phyloP scores from a whole-genome alignment of 768 basidiomycete genomes.

The Phanerodontia chrysosporium region DNA sequence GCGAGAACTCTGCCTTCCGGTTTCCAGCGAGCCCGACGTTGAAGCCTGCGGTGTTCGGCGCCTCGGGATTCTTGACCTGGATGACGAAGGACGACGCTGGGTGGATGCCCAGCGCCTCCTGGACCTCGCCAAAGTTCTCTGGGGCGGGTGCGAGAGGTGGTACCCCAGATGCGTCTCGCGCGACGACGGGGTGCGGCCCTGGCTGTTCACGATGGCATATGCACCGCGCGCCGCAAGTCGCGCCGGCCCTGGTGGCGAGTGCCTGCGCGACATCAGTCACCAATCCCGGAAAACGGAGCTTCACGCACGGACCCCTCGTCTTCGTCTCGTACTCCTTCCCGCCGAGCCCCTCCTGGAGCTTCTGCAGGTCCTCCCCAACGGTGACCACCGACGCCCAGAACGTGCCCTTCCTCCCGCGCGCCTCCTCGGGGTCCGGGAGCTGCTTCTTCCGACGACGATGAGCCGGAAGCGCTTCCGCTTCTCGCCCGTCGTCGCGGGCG shows the following conservation, averaged over 20 bases:
- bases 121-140: slow-evolving; percentile 47
- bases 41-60: slow-evolving; percentile 33
- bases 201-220: slow-evolving; percentile 54
- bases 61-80: slow-evolving; percentile 60
- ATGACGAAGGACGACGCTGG: slow-evolving; percentile 50
- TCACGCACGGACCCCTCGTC: slow-evolving; percentile 41
- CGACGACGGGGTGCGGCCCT: slow-evolving; percentile 38
- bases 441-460: slow-evolving; percentile 53
- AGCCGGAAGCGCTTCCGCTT: slow-evolving; percentile 46
- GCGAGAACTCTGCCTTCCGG: slow-evolving; percentile 42
- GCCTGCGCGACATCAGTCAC: slow-evolving; percentile 30
- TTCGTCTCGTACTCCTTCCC: slow-evolving; percentile 57
- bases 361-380: slow-evolving; percentile 47
- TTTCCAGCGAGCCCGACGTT: slow-evolving; percentile 23
- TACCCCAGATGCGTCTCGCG: slow-evolving; percentile 55
- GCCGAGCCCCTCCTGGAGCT: slow-evolving; percentile 45
- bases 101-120: slow-evolving; percentile 49
- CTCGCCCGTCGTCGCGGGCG: slow-evolving; percentile 29
- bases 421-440: slow-evolving; percentile 44
- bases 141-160: slow-evolving; percentile 48
- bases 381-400: slow-evolving; percentile 52
- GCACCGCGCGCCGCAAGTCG: slow-evolving; percentile 55
- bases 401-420: slow-evolving; percentile 37
- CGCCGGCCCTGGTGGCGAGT: slow-evolving; percentile 45
- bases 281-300: neutral